A percentile compares a stretch with the other conserved stretches of the same genome.
Evolutionary conservation across 225 moss, liverwort and hornwort species (phyloP).

Genomic region (Straminergon stramineum): DNA sequence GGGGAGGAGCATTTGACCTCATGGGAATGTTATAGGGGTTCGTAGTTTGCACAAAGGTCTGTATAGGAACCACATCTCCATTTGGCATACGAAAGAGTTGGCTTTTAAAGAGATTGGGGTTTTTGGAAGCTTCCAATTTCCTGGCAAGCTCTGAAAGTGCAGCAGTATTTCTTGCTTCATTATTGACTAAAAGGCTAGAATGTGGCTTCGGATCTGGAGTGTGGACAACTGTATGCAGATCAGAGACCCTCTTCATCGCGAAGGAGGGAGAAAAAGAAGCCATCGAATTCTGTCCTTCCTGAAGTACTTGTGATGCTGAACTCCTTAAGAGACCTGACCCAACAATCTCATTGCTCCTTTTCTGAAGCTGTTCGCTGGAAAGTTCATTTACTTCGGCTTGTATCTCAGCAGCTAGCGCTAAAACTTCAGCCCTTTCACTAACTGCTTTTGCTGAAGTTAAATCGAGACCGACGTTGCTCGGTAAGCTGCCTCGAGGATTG

Average conservation of each 20-base stretch:
- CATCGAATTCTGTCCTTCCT: conserved; percentile 20
- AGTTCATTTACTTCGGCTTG: conserved; percentile 40
- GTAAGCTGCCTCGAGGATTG: background rate
- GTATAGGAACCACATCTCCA: conserved; percentile 62
- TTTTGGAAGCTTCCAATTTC: conserved; percentile 48
- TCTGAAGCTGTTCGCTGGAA: conserved; percentile 11
- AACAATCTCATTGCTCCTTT: conserved; percentile 26
- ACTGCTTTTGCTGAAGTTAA: conserved; percentile 15
- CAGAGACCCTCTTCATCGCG: conserved; percentile 27
- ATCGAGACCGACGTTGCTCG: conserved; percentile 2
- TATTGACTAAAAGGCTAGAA: conserved; percentile 1
- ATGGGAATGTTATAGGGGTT: conserved; percentile 40
- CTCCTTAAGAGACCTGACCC: conserved; percentile 29
- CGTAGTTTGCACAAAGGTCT: conserved; percentile 50
- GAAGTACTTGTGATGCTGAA: conserved; percentile 23
- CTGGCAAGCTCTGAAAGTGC: conserved; percentile 42
- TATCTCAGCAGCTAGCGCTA: conserved; percentile 39
- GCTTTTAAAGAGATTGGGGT: conserved; percentile 45
- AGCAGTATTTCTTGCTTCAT: conserved; percentile 34
- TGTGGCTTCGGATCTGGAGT: conserved; percentile 35
- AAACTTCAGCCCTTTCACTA: conserved; percentile 24
- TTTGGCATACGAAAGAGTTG: conserved; percentile 59
- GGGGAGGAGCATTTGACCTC: conserved; percentile 23
- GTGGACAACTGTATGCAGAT: conserved; percentile 18
- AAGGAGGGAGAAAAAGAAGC: conserved; percentile 7